Base-by-base conservation (phyloP, 106 monocot genomes). In the Triglochin maritima region DNA sequence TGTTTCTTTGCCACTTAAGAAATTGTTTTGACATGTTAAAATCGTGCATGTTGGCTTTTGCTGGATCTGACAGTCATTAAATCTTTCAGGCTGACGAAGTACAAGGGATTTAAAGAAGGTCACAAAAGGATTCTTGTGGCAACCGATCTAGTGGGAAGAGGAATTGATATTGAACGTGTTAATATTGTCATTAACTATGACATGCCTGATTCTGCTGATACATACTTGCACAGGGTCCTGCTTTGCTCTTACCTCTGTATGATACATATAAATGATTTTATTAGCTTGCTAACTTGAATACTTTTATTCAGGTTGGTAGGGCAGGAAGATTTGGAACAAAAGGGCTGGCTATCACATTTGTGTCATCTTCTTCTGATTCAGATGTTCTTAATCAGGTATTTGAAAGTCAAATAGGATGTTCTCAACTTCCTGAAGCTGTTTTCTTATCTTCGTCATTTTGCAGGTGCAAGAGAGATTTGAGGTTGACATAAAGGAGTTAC, bases 181-280 rank as follows among this genome's bases (percentile, higher is more conserved):
- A 99, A 99, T 81, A 99, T 99, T 69, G 98, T 99, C 3, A 89
- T 99, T 45, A 99, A 92, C 69, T 99, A 99, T 75, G 98, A 99
- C 67, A 99, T 99, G 98, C 98, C 98, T 59, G 98, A 99, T 81
- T 99, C 98, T 59, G 92, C 98, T 16, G 98, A 99, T 16, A 86
- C 98, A 43, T 99, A 99, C 54, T 71, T 99, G 69, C 98, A 99
- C 71, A 84, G 98, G 89, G 98, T 99, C 29, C 29, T 29, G 29
- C 0, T 1, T 29, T 29, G 29, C 1, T 1, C 29, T 29, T 29
- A 29, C 29, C 29, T 29, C 29, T 29, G 29, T 29, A 29, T 29
- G 29, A 29, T 29, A 29, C 29, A 29, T 29, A 29, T 29, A 29
- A 0, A 29, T 29, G 29, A 29, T 29, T 29, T 29, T 29, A 29